Evolutionary conservation across 2,329 filamentous ascomycete species (phyloP), one percentile per base, ranked within the genome.

Genomic region (Verticillium tricorpus): DNA sequence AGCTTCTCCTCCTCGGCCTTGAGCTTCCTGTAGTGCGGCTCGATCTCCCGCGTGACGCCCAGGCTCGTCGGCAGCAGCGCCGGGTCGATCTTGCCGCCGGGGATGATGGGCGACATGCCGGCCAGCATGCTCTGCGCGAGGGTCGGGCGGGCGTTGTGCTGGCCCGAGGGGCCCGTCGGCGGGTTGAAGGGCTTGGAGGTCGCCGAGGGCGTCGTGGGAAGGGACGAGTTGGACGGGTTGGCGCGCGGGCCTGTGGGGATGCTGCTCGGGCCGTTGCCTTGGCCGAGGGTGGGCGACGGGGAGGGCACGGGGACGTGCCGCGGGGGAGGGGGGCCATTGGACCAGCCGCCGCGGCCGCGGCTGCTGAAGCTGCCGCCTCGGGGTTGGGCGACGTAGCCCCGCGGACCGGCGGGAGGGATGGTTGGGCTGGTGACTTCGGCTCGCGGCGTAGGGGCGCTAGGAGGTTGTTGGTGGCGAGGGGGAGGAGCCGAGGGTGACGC

Each of bases 1-100:
- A 85, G 67, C 64, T 80, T 81, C 69, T 86, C 84, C 68, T 86
- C 85, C 56, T 87, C 85, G 45, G 86, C 84, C 62, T 77, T 78
- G 12, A 86, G 76, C 62, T 82, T 82, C 37, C 77, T 76, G 66
- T 79, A 81, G 69, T 85, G 82, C n/a, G 78, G 70, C 64, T 85
- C 82, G 17, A 85, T 72, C 54, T 87, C 84, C 12, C 80, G 79
- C 35, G 80, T 77, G 28, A 86, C 79, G 17, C 83, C 82, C 0
- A 74, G 61, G 4, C 76, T 75, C 8, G 71, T 71, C 2, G 81
- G 76, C 1, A 77, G 69, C 67, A 80, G 74, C 19, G 74, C 70
- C 1, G 80, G 77, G 63, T 85, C 83, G 22, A 83, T 69, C 66
- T 84, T 85, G 32, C 85, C 85, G 40, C 84, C 83, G 0, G 82